A percentile compares a stretch with the other conserved stretches of the same genome.
Evolutionary conservation across 139 green algal genomes (phyloP).

Genomic region (Spirogloea muscicola): DNA sequence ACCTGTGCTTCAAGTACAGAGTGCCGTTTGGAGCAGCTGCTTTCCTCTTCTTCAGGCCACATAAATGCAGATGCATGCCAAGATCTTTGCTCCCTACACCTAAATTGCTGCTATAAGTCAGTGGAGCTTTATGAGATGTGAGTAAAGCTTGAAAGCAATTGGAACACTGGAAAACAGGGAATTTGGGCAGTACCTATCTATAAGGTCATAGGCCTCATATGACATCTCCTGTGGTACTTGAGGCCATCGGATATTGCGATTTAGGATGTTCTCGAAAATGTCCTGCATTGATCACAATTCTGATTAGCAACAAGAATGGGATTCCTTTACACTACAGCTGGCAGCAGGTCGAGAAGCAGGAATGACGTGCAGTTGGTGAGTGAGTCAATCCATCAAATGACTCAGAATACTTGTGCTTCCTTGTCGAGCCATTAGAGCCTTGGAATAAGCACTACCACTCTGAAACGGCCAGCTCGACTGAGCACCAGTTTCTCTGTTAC

Average conservation of each 20-base stretch:
- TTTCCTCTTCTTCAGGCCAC: too few relatives aligned
- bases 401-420: neutral
- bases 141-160: neutral
- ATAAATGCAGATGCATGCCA: neutral
- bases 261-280: constrained; percentile 92
- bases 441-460: neutral
- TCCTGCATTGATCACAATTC: constrained; percentile 57
- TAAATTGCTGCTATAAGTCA: neutral
- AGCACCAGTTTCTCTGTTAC: neutral
- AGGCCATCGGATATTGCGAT: constrained; percentile 54
- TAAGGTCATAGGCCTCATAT: constrained; percentile 73
- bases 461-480: neutral
- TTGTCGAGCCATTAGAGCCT: neutral
- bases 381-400: neutral
- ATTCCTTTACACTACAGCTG: too few relatives aligned
- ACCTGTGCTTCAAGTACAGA: neutral
- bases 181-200: constrained; percentile 53
- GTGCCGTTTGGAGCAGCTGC: neutral
- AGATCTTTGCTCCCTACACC: neutral
- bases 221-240: constrained; percentile 66
- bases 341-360: neutral
- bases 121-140: neutral
- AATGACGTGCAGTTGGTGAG: neutral
- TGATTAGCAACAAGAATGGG: neutral
- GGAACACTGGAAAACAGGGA: neutral